Evolutionary conservation across 2,329 filamentous ascomycete genomes (phyloP).

Genomic region (Pseudovirgaria hyperparasitica): DNA sequence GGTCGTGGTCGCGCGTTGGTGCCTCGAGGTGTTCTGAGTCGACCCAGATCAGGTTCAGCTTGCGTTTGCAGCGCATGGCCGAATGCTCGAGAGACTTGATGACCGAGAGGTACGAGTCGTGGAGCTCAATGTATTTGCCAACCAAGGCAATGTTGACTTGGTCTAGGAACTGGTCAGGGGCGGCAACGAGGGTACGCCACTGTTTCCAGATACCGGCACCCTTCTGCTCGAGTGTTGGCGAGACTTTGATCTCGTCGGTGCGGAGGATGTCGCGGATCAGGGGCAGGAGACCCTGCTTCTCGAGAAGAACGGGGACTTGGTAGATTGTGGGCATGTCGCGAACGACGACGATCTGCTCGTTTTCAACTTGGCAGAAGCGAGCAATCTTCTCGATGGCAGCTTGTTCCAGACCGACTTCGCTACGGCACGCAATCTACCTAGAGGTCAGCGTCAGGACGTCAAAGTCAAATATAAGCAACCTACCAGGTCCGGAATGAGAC

Average conservation of each 20-base stretch:
- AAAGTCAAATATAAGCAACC: slow-evolving; percentile 8
- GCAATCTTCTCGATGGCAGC: slow-evolving; percentile 78
- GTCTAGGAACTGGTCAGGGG: slow-evolving; percentile 53
- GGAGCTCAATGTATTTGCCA: slow-evolving; percentile 77
- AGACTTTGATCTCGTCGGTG: slow-evolving; percentile 44
- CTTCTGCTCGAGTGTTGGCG: slow-evolving; percentile 43
- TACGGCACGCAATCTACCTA: slow-evolving; percentile 76
- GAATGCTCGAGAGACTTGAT: slow-evolving; percentile 83
- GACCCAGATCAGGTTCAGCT: slow-evolving; percentile 71
- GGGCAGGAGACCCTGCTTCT: slow-evolving; percentile 62
- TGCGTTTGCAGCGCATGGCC: slow-evolving; percentile 71
- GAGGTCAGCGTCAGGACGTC: background rate
- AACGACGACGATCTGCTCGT: slow-evolving; percentile 74
- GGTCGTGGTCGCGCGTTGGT: slow-evolving; percentile 45
- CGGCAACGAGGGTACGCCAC: slow-evolving; percentile 62
- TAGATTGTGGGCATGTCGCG: slow-evolving; percentile 84
- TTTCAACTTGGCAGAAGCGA: slow-evolving; percentile 74
- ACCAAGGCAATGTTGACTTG: slow-evolving; percentile 73
- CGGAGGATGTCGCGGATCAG: slow-evolving; percentile 54
- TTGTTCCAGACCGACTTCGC: slow-evolving; percentile 61
- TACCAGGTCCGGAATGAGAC: slow-evolving; percentile 50
- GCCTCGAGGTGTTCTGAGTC: slow-evolving; percentile 77
- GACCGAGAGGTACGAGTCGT: slow-evolving; percentile 77
- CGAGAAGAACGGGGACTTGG: slow-evolving; percentile 84
- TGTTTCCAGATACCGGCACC: slow-evolving; percentile 62